phyloP scores from a whole-genome alignment of 1,139 yeast species.

The Pichia sp. region DNA sequence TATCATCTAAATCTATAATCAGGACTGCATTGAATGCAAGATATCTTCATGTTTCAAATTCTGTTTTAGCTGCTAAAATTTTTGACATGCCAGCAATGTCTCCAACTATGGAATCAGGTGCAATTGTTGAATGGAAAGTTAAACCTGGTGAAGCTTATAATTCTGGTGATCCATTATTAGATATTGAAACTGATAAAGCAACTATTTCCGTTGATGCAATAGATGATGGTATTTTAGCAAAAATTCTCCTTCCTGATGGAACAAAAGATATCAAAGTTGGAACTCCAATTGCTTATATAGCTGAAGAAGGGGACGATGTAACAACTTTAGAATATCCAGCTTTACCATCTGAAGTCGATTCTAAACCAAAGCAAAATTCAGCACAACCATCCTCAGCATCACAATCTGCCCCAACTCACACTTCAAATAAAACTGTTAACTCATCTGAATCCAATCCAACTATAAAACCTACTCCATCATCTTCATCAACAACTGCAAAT shows the following conservation, averaged over 20 bases:
- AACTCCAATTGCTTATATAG: conserved; percentile 75
- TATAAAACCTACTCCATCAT: conserved; percentile 22
- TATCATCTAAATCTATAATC: background rate
- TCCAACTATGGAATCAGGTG: conserved; percentile 97
- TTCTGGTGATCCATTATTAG: conserved; percentile 83
- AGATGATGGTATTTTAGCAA: conserved; percentile 85
- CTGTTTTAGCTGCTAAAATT: conserved; percentile 42
- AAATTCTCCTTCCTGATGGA: conserved; percentile 67
- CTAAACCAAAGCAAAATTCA: conserved; percentile 22
- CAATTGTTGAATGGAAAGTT: conserved; percentile 89
- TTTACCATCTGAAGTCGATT: conserved; percentile 18
- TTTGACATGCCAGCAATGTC: conserved; percentile 98
- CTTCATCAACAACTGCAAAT: conserved; percentile 38
- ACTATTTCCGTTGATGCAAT: conserved; percentile 89
- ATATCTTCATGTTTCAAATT: conserved; percentile 1
- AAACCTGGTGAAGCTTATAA: conserved; percentile 71
- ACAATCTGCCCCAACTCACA: background rate
- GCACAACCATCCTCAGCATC: conserved; percentile 6
- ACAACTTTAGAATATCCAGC: conserved; percentile 55
- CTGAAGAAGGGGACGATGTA: conserved; percentile 84
- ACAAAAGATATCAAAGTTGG: conserved; percentile 81
- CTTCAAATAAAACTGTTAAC: conserved; percentile 1
- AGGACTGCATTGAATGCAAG: background rate
- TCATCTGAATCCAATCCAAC: conserved; percentile 16
- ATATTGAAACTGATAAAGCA: conserved; percentile 91